phyloP scores from a whole-genome alignment of 2,329 filamentous ascomycete genomes.

The Thelonectria rubi region DNA sequence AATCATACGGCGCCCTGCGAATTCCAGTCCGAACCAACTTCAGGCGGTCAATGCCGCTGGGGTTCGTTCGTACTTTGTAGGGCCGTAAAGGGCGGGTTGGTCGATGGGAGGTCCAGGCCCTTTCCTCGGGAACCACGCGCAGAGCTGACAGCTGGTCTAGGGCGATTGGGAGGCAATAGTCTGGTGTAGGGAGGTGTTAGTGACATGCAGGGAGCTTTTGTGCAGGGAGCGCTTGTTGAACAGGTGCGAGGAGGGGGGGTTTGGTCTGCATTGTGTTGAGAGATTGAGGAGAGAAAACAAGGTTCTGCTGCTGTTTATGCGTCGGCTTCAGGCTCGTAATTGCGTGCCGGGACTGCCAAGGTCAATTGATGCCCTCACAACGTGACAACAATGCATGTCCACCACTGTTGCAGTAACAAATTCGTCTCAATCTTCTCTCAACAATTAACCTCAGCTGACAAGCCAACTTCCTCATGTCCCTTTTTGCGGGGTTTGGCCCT shows the following conservation, averaged over 20 bases:
- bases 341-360: too few relatives aligned
- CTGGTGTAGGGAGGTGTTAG: background rate
- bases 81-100: background rate
- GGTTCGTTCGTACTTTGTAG: background rate
- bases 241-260: background rate
- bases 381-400: background rate
- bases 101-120: background rate
- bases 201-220: background rate
- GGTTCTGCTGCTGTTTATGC: too few relatives aligned
- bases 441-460: background rate
- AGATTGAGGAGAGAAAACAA: background rate
- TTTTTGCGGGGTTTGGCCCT: constrained; percentile 8
- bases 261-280: background rate
- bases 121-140: background rate
- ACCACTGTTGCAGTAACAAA: background rate
- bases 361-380: background rate
- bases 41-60: background rate
- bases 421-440: background rate
- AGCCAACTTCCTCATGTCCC: background rate
- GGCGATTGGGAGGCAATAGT: background rate
- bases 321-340: too few relatives aligned
- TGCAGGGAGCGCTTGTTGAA: background rate
- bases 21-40: too few relatives aligned
- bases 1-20: background rate
- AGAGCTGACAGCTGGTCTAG: background rate